Base-by-base conservation (phyloP, 2,329 filamentous ascomycete genomes). In the Apiospora aurea region DNA sequence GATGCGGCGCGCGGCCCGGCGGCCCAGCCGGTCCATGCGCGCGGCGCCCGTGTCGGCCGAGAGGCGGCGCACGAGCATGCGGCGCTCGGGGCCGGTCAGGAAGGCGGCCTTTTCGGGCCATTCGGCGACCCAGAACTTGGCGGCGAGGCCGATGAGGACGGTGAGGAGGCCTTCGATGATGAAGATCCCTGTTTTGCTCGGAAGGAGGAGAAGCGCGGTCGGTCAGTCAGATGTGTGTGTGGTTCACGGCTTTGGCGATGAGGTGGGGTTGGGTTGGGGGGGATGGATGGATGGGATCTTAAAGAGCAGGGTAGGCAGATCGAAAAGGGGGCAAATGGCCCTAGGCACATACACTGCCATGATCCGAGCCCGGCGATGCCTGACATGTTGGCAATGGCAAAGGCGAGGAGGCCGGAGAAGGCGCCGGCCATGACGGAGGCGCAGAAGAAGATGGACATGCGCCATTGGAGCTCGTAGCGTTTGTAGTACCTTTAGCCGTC, bases 351-450 rank as follows among this genome's bases (percentile, higher is more conserved):
- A 66, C 66, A 68, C 24, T 81, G 82, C 85, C 85, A 89, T 1
- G 84, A 84, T 1, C 78, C 76, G n/a, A 86, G 75, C 16, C 83
- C 83, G 5, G 81, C 76, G 0, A 80, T 77, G 1, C 86, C 85
- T 41, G 85, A 80, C 73, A 88, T 83, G 14, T 82, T 77, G 18
- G 82, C 79, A 71, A 88, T 87, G 4, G 79, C 85, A 67, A 83
- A 87, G 2, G 87, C 86, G 0, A 89, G 79, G 1, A 88, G 78
- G 10, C 84, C 85, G 53, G 83, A 83, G 72, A 86, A 84, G 13
- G 82, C 85, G n/a, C 84, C 82, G 24, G 79, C 82, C 13, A 85
- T 75, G 3, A 83, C 78, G 2, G 83, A 82, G 43, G 82, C 82
- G 75, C 80, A 80, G 77, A 85, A 85, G 75, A 85, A 83, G 68